These are phyloP conservation scores for Fusarium sp. DNA, from an alignment of 2,329 filamentous ascomycete genomes.

Conservation along the genomic window DNA sequence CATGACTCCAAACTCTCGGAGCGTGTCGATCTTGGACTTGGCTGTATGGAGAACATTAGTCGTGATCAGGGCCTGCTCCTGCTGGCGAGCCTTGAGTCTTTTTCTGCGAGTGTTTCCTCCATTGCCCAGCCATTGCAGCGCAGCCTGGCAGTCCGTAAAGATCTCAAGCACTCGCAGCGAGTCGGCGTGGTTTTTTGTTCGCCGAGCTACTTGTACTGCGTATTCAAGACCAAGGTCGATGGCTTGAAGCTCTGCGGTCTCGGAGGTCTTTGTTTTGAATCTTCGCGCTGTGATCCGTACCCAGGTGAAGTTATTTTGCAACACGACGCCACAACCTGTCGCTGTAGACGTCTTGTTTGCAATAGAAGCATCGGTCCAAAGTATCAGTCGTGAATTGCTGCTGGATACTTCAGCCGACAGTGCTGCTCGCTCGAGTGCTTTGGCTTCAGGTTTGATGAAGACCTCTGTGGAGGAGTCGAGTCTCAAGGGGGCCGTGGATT, in stretches of 20 bases:
- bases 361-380: constrained; percentile 24
- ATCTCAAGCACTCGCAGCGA: constrained; percentile 13
- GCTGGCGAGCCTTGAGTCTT: background rate
- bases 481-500: background rate
- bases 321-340: constrained; percentile 6
- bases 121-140: background rate
- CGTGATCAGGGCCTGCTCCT: background rate
- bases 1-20: constrained; percentile 2
- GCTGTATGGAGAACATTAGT: background rate
- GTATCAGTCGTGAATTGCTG: constrained; percentile 1
- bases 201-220: constrained; percentile 1
- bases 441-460: background rate
- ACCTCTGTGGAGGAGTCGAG: background rate
- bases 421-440: constrained; percentile 7
- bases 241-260: constrained; percentile 15
- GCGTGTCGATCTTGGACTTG: background rate
- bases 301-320: constrained; percentile 10
- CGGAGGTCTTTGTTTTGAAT: background rate
- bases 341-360: background rate
- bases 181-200: background rate
- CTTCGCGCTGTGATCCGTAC: constrained; percentile 14
- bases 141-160: constrained; percentile 12
- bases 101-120: background rate
- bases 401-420: background rate
- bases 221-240: constrained; percentile 23